Base-by-base conservation (phyloP, 179 eudicot species). In the Patellifolia procumbens region DNA sequence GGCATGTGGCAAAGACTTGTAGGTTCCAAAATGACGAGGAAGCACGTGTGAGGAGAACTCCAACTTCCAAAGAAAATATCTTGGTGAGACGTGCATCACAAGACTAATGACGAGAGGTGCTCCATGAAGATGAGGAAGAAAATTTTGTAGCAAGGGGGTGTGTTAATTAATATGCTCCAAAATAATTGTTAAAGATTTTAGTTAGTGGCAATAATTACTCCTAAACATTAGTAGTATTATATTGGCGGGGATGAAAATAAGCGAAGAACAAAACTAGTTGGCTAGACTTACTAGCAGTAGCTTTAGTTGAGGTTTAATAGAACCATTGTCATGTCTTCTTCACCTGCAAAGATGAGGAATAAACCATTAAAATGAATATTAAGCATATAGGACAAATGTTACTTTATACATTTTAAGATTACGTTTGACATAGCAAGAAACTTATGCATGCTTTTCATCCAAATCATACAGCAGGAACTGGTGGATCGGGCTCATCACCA, bases 291-390 rank as follows among this genome's bases (percentile, higher is more conserved):
- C 79, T 24, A 24, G 35, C 19, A 45, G 59, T 6, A 77, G 78
- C 73, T 35, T 39, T 70, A 46, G 69, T 19, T 26, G 68, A 43
- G 39, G 20, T 52, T 48, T n/a, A n/a, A 56, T 70, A 68, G 34
- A 29, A 61, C 43, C n/a, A 78, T 24, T 26, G 43, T 19, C n/a
- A 32, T 70, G 55, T 31, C 39, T 48, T 34, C 66, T 35, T 43
- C 61, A 45, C 76, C 85, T 82, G 39, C 79, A 70, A 55, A 70
- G 72, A 78, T 19, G 39, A 63, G 34, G 59, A 32, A 68, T 68
- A 45, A 29, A 45, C 15, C 59, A 56, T 15, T 9, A 26, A 26
- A 75, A 15, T 37, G n/a, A 20, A 22, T 22, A 35, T 13, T 26
- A 39, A 45, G 46, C 55, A 60, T 37, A 55, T 17, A 63, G 43